Evolutionary conservation across 2,329 filamentous ascomycete genomes (phyloP).

Genomic region (Diaporthe humulicola): DNA sequence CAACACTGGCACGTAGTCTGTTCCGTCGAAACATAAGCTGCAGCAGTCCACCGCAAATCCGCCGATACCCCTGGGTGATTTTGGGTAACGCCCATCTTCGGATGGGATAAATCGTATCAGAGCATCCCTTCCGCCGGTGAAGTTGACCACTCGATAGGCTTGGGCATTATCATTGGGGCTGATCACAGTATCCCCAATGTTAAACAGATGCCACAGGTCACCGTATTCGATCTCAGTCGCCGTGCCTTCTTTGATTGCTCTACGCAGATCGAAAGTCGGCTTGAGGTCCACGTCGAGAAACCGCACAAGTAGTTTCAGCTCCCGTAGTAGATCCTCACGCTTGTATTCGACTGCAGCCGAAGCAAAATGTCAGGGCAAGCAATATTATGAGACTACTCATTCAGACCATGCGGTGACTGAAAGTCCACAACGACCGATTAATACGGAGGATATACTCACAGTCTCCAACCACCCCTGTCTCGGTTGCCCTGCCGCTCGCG

Average conservation of each 20-base stretch:
- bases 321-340: neutral
- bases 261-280: neutral
- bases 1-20: neutral
- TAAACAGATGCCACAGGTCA: constrained; percentile 6
- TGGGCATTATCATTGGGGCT: neutral
- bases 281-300: constrained; percentile 13
- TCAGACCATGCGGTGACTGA: no score
- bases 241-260: neutral
- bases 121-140: neutral
- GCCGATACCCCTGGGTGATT: neutral
- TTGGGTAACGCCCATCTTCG: no score
- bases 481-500: no score
- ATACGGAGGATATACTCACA: neutral
- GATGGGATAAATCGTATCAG: neutral
- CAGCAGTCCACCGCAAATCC: constrained; percentile 6
- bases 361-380: neutral
- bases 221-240: constrained; percentile 15
- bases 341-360: neutral
- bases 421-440: neutral
- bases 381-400: neutral
- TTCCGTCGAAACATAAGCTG: constrained; percentile 4
- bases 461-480: neutral
- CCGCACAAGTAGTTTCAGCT: neutral
- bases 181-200: neutral
- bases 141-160: constrained; percentile 14